These are phyloP conservation scores for Teratosphaeria nubilosa DNA, from an alignment of 2,329 filamentous ascomycete species.

Conservation along the genomic window DNA sequence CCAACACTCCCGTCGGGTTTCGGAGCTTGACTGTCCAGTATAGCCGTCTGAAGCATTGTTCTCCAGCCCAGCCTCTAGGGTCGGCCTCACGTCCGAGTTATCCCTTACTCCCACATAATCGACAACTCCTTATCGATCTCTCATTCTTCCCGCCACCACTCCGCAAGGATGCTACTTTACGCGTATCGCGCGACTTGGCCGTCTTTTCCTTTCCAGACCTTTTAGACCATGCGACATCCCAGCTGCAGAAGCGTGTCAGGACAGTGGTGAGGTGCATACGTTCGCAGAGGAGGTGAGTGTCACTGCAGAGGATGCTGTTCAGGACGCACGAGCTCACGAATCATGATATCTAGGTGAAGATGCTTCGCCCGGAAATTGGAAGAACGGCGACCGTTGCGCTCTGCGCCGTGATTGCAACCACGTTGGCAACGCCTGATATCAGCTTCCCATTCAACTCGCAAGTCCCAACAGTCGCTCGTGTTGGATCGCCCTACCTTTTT, in stretches of 20 bases:
- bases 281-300: slow-evolving; percentile 5
- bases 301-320: neutral
- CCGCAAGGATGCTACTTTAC: slow-evolving; percentile 15
- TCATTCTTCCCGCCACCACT: slow-evolving; percentile 16
- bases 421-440: slow-evolving; percentile 25
- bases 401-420: slow-evolving; percentile 8
- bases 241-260: slow-evolving; percentile 1
- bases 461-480: slow-evolving; percentile 66
- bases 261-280: neutral
- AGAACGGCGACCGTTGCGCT: slow-evolving; percentile 1
- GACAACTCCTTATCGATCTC: slow-evolving; percentile 9
- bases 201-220: slow-evolving; percentile 6
- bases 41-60: neutral
- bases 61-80: neutral
- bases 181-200: slow-evolving; percentile 13
- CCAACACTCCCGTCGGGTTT: neutral
- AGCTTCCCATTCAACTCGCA: slow-evolving; percentile 76
- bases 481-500: slow-evolving; percentile 58
- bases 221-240: slow-evolving; percentile 4
- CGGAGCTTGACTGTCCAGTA: neutral
- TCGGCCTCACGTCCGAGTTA: neutral
- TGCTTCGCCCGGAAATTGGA: neutral
- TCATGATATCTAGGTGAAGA: neutral
- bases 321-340: slow-evolving; percentile 1
- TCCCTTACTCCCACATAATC: slow-evolving; percentile 12